These are phyloP conservation scores for Trebouxia sp. DNA, from an alignment of 139 green algal genomes.

Conservation along the genomic window DNA sequence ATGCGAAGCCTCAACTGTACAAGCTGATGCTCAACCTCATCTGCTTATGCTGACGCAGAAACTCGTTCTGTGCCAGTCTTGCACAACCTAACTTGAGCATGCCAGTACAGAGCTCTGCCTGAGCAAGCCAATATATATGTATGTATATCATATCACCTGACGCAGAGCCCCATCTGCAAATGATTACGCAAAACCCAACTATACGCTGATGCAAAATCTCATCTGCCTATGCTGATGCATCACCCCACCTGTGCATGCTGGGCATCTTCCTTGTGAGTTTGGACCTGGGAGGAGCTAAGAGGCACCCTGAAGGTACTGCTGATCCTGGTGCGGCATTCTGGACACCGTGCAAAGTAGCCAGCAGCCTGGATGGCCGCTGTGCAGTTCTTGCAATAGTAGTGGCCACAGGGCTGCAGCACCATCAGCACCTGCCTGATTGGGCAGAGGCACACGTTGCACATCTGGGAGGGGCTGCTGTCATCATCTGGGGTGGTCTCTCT, in stretches of 20 bases:
- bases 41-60: too few species aligned
- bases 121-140: too few species aligned
- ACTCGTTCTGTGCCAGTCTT: too few species aligned
- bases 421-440: constrained; percentile 25
- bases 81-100: too few species aligned
- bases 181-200: too few species aligned
- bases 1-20: too few species aligned
- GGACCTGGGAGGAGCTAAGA: neutral
- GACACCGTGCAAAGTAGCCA: neutral
- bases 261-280: constrained; percentile 9
- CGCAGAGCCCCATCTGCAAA: too few species aligned
- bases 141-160: too few species aligned
- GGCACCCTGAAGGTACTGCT: constrained; percentile 21
- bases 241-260: constrained; percentile 23
- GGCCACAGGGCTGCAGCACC: constrained; percentile 47
- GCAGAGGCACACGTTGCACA: constrained; percentile 21
- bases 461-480: neutral
- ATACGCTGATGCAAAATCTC: too few species aligned
- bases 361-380: constrained; percentile 13
- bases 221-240: neutral
- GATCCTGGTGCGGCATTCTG: constrained; percentile 16
- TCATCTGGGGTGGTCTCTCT: neutral
- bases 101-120: too few species aligned
- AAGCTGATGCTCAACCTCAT: too few species aligned
- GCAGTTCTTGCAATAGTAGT: constrained; percentile 61